Evolutionary conservation across 352 stramenopile species (phyloP).

Genomic region (Globisporangium splendens): DNA sequence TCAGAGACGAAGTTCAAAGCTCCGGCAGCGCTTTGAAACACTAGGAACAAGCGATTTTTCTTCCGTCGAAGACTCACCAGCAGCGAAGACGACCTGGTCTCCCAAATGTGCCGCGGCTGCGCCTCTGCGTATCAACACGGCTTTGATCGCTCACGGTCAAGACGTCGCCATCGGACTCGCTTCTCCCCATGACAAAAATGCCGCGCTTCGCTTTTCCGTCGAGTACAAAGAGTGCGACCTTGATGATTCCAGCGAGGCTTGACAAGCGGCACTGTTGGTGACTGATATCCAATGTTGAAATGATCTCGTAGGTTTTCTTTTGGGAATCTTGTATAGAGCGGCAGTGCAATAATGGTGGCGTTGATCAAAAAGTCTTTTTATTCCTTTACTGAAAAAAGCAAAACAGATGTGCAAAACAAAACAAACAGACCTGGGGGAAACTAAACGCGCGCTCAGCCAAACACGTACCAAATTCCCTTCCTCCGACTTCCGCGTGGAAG

Average conservation of each 20-base stretch:
- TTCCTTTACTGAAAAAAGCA: not conserved
- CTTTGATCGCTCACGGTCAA: slow-evolving; percentile 20
- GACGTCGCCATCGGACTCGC: slow-evolving; percentile 12
- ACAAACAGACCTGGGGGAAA: not conserved
- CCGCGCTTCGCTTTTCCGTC: slow-evolving; percentile 6
- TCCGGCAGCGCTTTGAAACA: slow-evolving; percentile 17
- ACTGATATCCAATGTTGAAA: no score
- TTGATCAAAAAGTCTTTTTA: no score
- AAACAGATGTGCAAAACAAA: slow-evolving; percentile 1
- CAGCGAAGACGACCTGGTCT: slow-evolving; percentile 20
- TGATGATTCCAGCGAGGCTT: not conserved
- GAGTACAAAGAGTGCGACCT: slow-evolving; percentile 9
- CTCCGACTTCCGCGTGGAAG: not conserved
- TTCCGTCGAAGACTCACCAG: not conserved
- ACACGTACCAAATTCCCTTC: not conserved
- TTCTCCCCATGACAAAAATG: not conserved
- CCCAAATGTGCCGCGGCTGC: slow-evolving; percentile 14
- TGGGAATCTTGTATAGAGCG: no score
- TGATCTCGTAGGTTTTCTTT: no score
- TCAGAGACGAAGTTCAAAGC: slow-evolving; percentile 9
- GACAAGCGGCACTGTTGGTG: not conserved
- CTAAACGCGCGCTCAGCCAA: not conserved
- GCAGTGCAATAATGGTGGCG: no score
- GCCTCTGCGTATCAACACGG: slow-evolving; percentile 25
- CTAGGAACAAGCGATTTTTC: slow-evolving; percentile 13